Percentiles rank a stretch among this genome's conserved stretches.
Evolutionary conservation across 345 rosid species (phyloP).

Genomic region (Stellera chamaejasme): DNA sequence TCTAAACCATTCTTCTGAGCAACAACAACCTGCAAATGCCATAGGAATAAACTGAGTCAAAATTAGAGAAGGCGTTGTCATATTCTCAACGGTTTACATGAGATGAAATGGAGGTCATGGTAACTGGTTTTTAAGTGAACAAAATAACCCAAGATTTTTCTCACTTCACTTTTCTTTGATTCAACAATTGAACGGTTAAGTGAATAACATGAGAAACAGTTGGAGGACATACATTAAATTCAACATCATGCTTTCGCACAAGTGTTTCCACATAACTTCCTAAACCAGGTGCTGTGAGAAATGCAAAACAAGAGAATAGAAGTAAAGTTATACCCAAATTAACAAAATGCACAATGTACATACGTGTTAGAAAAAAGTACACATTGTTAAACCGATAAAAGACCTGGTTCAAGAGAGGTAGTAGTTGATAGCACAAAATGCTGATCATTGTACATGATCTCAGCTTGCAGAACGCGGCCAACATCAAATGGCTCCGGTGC

Average conservation of each 20-base stretch:
- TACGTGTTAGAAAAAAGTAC: not conserved
- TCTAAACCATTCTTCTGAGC: conserved; percentile 69
- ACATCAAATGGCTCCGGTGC: conserved; percentile 97
- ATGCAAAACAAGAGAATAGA: not conserved
- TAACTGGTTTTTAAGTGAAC: too few relatives aligned
- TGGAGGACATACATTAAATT: conserved; percentile 60
- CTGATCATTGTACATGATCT: conserved; percentile 42
- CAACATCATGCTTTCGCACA: conserved; percentile 81
- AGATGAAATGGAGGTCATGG: too few relatives aligned
- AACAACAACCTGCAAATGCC: conserved; percentile 53
- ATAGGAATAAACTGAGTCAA: too few relatives aligned
- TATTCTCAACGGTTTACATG: too few relatives aligned
- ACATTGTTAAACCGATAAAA: conserved; percentile 4
- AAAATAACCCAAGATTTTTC: too few relatives aligned
- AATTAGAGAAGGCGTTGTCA: too few relatives aligned
- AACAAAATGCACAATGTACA: not conserved
- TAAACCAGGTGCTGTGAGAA: conserved; percentile 73
- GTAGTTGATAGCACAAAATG: conserved; percentile 49
- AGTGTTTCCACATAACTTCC: conserved; percentile 96
- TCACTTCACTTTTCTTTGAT: too few relatives aligned
- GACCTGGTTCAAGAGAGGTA: conserved; percentile 83
- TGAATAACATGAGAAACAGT: not conserved
- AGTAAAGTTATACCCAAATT: too few relatives aligned
- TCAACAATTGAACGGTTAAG: too few relatives aligned
- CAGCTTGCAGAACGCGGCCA: conserved; percentile 64